Conservation (phyloP, 2,329 filamentous ascomycete species). For the Exophiala mesophila region DNA sequence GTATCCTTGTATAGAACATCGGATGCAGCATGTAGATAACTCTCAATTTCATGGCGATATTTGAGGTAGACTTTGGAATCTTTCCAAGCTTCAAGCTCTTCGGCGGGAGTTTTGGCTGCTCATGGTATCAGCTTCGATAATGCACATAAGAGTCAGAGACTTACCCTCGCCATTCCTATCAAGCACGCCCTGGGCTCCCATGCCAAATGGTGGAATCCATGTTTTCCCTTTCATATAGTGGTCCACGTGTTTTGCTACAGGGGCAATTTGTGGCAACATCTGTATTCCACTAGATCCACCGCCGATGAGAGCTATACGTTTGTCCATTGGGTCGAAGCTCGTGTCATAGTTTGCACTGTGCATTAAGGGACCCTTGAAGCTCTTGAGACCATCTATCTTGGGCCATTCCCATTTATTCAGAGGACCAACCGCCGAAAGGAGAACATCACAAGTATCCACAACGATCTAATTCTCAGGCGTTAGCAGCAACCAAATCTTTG, state of each 20-base stretch:
- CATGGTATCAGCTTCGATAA: slow-evolving; percentile 18
- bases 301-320: slow-evolving; percentile 26
- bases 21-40: slow-evolving; percentile 11
- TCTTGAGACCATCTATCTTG: slow-evolving; percentile 27
- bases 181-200: background rate
- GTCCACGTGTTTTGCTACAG: slow-evolving; percentile 25
- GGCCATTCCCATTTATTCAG: slow-evolving; percentile 32
- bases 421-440: slow-evolving; percentile 55
- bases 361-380: slow-evolving; percentile 33
- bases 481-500: background rate
- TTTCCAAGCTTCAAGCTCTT: background rate
- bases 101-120: slow-evolving; percentile 6
- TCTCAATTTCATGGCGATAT: slow-evolving; percentile 5
- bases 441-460: slow-evolving; percentile 4
- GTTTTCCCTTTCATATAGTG: slow-evolving; percentile 28
- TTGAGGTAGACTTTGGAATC: background rate
- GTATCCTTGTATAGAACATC: slow-evolving; percentile 12
- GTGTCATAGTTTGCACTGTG: slow-evolving; percentile 27
- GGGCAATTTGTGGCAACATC: slow-evolving; percentile 36
- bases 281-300: slow-evolving; percentile 26
- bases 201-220: slow-evolving; percentile 24
- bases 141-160: too few species aligned
- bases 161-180: too few species aligned
- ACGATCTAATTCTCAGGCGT: slow-evolving; percentile 1
- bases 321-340: slow-evolving; percentile 26